Conservation (phyloP, 2,329 filamentous ascomycete genomes). For the Stachybotrys elegans region DNA sequence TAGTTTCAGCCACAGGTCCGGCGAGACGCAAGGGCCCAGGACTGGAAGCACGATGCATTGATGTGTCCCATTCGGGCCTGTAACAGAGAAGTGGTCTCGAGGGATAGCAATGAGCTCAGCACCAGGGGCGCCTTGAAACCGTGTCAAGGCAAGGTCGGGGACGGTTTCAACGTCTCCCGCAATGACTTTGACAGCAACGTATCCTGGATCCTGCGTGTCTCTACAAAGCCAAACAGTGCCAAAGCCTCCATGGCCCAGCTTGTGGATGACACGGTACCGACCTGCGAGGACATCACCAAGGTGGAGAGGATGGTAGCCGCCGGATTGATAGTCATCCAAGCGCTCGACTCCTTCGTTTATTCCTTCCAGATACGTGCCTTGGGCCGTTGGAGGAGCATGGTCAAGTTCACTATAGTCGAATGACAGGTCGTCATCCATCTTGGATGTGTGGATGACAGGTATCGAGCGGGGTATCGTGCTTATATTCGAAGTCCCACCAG, state of each 20-base stretch:
- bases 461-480: too few species aligned
- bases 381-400: background rate
- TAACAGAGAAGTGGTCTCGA: constrained; percentile 14
- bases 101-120: constrained; percentile 11
- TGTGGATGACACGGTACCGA: constrained; percentile 8
- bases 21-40: constrained; percentile 20
- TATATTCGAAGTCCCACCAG: too few species aligned
- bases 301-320: constrained; percentile 8
- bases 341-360: constrained; percentile 3
- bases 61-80: constrained; percentile 21
- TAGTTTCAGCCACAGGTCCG: constrained; percentile 6
- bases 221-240: constrained; percentile 8
- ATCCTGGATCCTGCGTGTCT: background rate
- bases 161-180: background rate
- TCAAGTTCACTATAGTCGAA: background rate
- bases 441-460: too few species aligned
- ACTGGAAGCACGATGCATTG: constrained; percentile 19
- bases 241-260: constrained; percentile 10
- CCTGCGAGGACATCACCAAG: constrained; percentile 2
- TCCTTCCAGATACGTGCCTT: background rate
- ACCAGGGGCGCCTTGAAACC: background rate
- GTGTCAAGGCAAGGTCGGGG: background rate
- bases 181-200: constrained; percentile 1
- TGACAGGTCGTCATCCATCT: background rate
- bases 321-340: constrained; percentile 6